Evolutionary conservation across 73 alveolate genomes (phyloP).

Genomic region (Tetrahymena thermophila): DNA sequence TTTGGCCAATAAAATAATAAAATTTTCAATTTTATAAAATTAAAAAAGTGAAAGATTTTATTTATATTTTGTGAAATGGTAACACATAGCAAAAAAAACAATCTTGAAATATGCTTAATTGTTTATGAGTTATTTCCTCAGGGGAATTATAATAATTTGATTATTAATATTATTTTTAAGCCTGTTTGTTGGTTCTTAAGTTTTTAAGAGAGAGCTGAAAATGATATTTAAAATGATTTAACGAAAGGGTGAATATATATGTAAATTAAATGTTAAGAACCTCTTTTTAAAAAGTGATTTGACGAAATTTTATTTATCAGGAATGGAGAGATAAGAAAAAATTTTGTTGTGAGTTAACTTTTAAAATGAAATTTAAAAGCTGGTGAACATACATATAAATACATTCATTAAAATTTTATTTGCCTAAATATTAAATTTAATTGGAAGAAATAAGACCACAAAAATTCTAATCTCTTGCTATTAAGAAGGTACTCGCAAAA

Average conservation of each 20-base stretch:
- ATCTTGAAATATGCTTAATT: no score
- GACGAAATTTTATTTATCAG: not conserved
- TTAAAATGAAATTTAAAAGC: not conserved
- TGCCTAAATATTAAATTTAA: not conserved
- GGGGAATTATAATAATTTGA: not conserved
- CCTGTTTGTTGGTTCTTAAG: not conserved
- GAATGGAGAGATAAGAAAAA: not conserved
- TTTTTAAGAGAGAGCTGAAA: not conserved
- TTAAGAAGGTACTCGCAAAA: not conserved
- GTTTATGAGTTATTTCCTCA: no score
- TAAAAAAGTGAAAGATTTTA: not conserved
- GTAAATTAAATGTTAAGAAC: not conserved
- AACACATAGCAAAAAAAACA: no score
- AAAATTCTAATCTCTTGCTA: not conserved
- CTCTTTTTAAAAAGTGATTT: not conserved
- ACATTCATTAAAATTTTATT: not conserved
- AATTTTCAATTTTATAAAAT: not conserved
- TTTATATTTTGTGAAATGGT: not conserved
- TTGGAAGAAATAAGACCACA: slow-evolving; percentile 1
- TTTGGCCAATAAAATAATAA: not conserved
- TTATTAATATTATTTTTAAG: not conserved
- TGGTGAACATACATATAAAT: not conserved
- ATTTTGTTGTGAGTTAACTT: not conserved
- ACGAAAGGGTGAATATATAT: not conserved
- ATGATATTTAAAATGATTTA: not conserved